Conservation (phyloP, 257 asterid genomes). For the Paraleonurus japonicus region DNA sequence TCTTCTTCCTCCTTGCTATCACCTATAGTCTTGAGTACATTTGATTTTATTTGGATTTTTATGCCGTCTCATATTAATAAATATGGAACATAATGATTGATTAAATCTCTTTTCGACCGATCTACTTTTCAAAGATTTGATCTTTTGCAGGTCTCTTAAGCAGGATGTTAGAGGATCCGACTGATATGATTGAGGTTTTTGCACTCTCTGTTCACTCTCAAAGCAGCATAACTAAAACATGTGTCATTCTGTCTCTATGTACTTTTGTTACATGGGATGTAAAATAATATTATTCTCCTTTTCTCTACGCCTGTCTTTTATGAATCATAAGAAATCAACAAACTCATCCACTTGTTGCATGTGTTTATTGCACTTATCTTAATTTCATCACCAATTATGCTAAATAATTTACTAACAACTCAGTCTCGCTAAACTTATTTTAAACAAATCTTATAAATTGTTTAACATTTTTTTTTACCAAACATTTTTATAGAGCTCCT, state of each 20-base stretch:
- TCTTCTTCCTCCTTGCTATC: slow-evolving; percentile 7
- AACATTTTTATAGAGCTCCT: no score
- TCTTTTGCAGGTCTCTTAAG: slow-evolving; percentile 35
- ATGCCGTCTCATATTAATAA: neutral
- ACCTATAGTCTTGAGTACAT: neutral
- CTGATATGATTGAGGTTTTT: slow-evolving; percentile 33
- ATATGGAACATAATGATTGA: slow-evolving; percentile 37
- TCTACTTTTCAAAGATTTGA: slow-evolving; percentile 37
- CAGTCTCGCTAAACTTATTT: no score
- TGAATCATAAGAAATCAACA: slow-evolving; percentile 9
- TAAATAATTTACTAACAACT: no score
- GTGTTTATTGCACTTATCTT: neutral
- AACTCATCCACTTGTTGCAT: slow-evolving; percentile 1
- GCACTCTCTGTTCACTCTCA: slow-evolving; percentile 41
- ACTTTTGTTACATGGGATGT: slow-evolving; percentile 23
- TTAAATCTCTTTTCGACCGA: slow-evolving; percentile 36
- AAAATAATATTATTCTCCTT: neutral
- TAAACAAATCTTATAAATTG: no score
- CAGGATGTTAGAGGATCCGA: slow-evolving; percentile 15
- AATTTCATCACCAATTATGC: neutral
- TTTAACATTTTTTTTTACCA: no score
- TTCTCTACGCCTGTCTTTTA: slow-evolving; percentile 23
- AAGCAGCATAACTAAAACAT: slow-evolving; percentile 30
- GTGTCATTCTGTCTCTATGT: slow-evolving; percentile 27
- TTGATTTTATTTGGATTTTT: neutral